A percentile compares a stretch with the other conserved stretches of the same genome.
Conservation (phyloP, 305 asterid genomes). For the Ajuga reptans region DNA sequence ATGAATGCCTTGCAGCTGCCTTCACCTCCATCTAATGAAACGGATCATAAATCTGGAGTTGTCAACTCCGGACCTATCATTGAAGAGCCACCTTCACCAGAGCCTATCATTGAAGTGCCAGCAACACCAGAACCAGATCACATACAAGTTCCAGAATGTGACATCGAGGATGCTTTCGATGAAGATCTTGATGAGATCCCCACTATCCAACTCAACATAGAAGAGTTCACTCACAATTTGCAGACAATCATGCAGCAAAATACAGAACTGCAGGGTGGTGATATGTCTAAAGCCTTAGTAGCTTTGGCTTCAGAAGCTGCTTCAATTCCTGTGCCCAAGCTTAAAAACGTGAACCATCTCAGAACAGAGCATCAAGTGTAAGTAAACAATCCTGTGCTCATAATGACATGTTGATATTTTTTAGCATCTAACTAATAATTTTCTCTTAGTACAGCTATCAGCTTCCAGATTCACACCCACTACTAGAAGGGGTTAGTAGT, state of each 20-base stretch:
- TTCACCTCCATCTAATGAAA: conserved; percentile 35
- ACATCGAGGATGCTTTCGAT: conserved; percentile 49
- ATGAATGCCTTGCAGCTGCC: conserved; percentile 50
- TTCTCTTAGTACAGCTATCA: conserved; percentile 62
- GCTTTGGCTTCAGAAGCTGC: conserved; percentile 84
- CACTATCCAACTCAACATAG: conserved; percentile 71
- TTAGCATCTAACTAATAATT: conserved; percentile 21
- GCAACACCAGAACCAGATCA: conserved; percentile 55
- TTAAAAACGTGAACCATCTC: conserved; percentile 75
- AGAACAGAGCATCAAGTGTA: conserved; percentile 99
- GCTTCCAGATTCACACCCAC: conserved; percentile 92
- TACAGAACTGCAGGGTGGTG: conserved; percentile 51
- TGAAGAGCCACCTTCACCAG: conserved; percentile 80
- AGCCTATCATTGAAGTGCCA: conserved; percentile 61
- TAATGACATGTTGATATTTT: conserved; percentile 11
- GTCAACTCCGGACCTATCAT: conserved; percentile 53
- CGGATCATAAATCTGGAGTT: conserved; percentile 24
- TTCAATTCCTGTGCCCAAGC: conserved; percentile 87
- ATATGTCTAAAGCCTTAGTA: conserved; percentile 84
- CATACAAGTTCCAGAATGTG: conserved; percentile 36
- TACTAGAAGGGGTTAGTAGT: conserved; percentile 71
- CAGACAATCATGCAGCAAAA: conserved; percentile 54
- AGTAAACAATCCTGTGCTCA: conserved; percentile 33
- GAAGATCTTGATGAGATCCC: conserved; percentile 91
- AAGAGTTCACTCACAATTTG: conserved; percentile 72